Evolutionary conservation across 805 yeast species (phyloP).

Genomic region (Nematodospora valgi): DNA sequence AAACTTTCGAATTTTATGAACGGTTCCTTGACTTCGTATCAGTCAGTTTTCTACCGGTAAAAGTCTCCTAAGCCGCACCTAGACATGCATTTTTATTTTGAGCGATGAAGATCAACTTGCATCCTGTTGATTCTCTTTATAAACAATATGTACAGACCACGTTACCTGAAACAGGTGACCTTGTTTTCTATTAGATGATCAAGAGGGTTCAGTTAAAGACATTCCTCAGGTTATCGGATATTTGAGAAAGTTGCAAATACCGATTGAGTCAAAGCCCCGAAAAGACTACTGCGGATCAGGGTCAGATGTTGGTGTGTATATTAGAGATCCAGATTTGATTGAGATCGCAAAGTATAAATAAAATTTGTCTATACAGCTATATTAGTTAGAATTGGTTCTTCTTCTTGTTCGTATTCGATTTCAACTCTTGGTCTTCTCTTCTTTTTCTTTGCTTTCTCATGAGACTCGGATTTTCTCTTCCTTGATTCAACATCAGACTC

Average conservation of each 20-base stretch:
- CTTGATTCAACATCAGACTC: slow-evolving; percentile 28
- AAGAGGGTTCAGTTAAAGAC: background rate
- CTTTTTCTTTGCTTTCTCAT: slow-evolving; percentile 28
- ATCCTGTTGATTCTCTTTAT: slow-evolving; percentile 8
- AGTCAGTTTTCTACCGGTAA: slow-evolving; percentile 4
- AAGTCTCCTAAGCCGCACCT: slow-evolving; percentile 1
- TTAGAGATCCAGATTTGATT: slow-evolving; percentile 9
- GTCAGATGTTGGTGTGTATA: slow-evolving; percentile 8
- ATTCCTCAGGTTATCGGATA: slow-evolving; percentile 4
- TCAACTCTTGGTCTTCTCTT: slow-evolving; percentile 71
- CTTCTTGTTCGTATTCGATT: slow-evolving; percentile 76
- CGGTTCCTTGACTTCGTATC: slow-evolving; percentile 5
- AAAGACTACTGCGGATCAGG: slow-evolving; percentile 9
- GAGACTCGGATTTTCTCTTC: slow-evolving; percentile 29
- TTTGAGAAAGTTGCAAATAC: background rate
- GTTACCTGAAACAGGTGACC: slow-evolving; percentile 8
- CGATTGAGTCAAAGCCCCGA: slow-evolving; percentile 7
- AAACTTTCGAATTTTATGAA: slow-evolving; percentile 7
- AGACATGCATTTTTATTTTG: slow-evolving; percentile 9
- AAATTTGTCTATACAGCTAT: slow-evolving; percentile 19
- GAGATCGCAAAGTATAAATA: slow-evolving; percentile 3
- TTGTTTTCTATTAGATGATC: slow-evolving; percentile 8
- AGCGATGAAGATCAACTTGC: slow-evolving; percentile 9
- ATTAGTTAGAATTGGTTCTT: slow-evolving; percentile 31
- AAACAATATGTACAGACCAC: slow-evolving; percentile 6